These are phyloP conservation scores for Gaeumannomyces tritici DNA, from an alignment of 2,329 filamentous ascomycete species.

Conservation along the genomic window DNA sequence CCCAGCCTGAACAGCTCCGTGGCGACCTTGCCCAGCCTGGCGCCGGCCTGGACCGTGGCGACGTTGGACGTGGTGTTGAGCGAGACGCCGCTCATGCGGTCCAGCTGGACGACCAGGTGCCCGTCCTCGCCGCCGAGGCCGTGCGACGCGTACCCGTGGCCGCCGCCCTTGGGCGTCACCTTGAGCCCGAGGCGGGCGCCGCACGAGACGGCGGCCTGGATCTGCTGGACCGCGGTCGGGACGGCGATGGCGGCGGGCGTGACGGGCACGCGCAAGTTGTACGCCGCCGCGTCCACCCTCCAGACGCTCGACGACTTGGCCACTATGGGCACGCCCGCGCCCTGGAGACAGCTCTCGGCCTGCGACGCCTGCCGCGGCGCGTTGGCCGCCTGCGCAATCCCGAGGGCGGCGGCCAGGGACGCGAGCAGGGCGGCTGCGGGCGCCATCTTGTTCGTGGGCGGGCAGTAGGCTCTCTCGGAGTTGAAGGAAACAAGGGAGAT, in stretches of 20 bases:
- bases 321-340: slow-evolving; percentile 12
- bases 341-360: slow-evolving; percentile 13
- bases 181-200: slow-evolving; percentile 28
- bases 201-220: slow-evolving; percentile 35
- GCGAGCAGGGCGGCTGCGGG: not conserved
- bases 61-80: slow-evolving; percentile 28
- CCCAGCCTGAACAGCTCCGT: slow-evolving; percentile 26
- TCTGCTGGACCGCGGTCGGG: slow-evolving; percentile 29
- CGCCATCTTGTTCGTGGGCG: not conserved
- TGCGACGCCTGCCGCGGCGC: not conserved
- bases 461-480: no score
- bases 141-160: slow-evolving; percentile 40
- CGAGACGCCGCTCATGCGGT: slow-evolving; percentile 30
- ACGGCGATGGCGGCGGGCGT: slow-evolving; percentile 33
- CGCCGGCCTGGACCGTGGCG: slow-evolving; percentile 35
- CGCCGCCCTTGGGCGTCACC: slow-evolving; percentile 38
- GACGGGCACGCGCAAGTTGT: slow-evolving; percentile 18
- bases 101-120: slow-evolving; percentile 35
- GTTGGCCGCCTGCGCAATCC: not conserved
- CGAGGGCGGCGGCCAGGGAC: not conserved
- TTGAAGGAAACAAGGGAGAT: no score
- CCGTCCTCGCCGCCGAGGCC: slow-evolving; percentile 38
- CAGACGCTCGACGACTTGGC: slow-evolving; percentile 16
- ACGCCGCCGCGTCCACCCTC: slow-evolving; percentile 19
- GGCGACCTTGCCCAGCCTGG: slow-evolving; percentile 37